Base-by-base conservation (phyloP, 2,329 filamentous ascomycete species). In the Talaromyces atroroseus region DNA sequence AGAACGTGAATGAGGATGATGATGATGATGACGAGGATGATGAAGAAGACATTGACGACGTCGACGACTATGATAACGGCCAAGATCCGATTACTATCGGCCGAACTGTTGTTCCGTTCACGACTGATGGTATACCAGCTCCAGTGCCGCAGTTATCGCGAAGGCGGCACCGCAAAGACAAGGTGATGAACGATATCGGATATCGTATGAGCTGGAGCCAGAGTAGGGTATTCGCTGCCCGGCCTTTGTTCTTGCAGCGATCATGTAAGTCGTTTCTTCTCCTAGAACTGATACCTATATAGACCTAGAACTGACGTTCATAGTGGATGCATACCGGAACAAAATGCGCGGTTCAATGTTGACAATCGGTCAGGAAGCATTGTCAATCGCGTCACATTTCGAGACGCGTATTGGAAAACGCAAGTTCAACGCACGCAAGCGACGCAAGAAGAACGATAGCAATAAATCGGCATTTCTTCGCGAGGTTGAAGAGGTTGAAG, bases 191-290 rank as follows among this genome's bases (percentile, higher is more conserved):
- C 68, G 92, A 97, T 68, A 77, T 97, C 47, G 92, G 91, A 2
- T 95, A 95, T 71, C 85, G 92, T 48, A 95, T 99, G 89, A 92
- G 90, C 49, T 99, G 94, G 92, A 86, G 92, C 54, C 92, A 97
- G 76, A 94, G 91, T 70, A 82, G 92, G 66, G 89, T 92, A 11
- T 96, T 97, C 76, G 87, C 91, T 1, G 89, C 88, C 12, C 82
- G 90, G 64, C 90, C 87, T 42, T 80, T 96, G 49, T 96, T 96
- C 72, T 77, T 96, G 65, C 92, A 96, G 72, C 86, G 90, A 79
- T 92, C 92, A 65, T 77, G 92, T 96, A 78, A 85, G 91, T 88
- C 48, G 50, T 55, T 12, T 23, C 34, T 18, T 40, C 52, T 29
- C 36, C 24, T 26, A 29, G 5, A 11, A 29, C 11, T 8, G 26